phyloP scores from a whole-genome alignment of 805 yeast genomes.

The Candida xiaguanensis region DNA sequence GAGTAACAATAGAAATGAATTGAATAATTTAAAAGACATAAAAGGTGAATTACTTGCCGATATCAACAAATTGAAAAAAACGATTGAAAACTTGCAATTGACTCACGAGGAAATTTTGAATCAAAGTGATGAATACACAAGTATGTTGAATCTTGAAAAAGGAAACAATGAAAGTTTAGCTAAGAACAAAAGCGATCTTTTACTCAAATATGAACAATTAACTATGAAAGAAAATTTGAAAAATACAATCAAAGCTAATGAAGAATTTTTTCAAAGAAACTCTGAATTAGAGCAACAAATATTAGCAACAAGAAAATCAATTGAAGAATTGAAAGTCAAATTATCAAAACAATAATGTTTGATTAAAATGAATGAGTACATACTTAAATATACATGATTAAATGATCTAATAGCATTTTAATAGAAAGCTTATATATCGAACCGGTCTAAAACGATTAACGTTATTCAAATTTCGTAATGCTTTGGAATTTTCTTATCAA shows the following conservation, averaged over 20 bases:
- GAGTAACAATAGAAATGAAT: constrained; percentile 35
- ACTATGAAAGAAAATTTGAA: constrained; percentile 36
- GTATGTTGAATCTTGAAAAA: constrained; percentile 18
- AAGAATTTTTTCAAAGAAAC: constrained; percentile 33
- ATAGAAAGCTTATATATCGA: too few species aligned
- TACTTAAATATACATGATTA: too few species aligned
- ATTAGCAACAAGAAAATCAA: constrained; percentile 17
- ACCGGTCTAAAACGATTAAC: too few species aligned
- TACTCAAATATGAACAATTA: constrained; percentile 24
- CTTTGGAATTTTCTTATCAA: too few species aligned
- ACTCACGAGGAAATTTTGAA: constrained; percentile 35
- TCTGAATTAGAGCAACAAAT: constrained; percentile 33
- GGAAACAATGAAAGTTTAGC: constrained; percentile 17
- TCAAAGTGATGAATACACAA: constrained; percentile 27
- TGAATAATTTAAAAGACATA: constrained; percentile 34
- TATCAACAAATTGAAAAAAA: constrained; percentile 23
- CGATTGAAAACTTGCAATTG: constrained; percentile 25
- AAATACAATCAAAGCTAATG: constrained; percentile 38
- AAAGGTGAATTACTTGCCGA: constrained; percentile 28
- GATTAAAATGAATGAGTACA: too few species aligned
- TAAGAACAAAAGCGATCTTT: constrained; percentile 14
- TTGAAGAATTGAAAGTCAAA: constrained; percentile 26
- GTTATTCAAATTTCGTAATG: background rate
- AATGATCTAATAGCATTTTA: too few species aligned
- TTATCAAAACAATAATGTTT: constrained; percentile 8